These are phyloP conservation scores for Lachnellula cervina DNA, from an alignment of 2,329 filamentous ascomycete genomes.

Conservation along the genomic window DNA sequence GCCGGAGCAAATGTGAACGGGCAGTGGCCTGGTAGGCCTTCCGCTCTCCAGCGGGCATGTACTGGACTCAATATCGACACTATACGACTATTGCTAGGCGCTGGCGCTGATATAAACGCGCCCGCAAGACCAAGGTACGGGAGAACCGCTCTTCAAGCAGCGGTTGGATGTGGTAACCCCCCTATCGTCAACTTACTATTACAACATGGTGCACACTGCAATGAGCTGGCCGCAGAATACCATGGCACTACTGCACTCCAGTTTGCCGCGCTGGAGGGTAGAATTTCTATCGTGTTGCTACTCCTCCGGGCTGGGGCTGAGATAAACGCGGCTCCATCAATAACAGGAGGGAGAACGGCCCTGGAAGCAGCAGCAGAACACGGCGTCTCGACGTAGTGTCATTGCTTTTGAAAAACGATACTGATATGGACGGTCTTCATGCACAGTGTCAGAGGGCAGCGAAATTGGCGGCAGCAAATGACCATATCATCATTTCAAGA, in stretches of 20 bases:
- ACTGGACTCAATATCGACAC: background rate
- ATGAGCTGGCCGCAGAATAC: conserved; percentile 4
- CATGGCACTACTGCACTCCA: conserved; percentile 13
- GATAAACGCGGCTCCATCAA: conserved; percentile 6
- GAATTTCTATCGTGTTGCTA: background rate
- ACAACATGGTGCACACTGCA: conserved; percentile 11
- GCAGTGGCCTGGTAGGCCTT: background rate
- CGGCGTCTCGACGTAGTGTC: conserved; percentile 9
- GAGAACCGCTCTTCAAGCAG: conserved; percentile 15
- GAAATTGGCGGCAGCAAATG: conserved; percentile 8
- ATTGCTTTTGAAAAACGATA: conserved; percentile 17
- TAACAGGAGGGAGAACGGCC: conserved; percentile 9
- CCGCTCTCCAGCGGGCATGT: conserved; percentile 7
- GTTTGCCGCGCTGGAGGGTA: conserved; percentile 1
- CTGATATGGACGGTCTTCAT: conserved; percentile 5
- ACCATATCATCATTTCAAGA: conserved; percentile 5
- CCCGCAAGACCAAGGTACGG: conserved; percentile 1
- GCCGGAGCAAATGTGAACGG: conserved; percentile 3
- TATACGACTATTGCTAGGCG: conserved; percentile 6
- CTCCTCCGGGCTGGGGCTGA: conserved; percentile 6
- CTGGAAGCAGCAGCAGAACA: conserved; percentile 13
- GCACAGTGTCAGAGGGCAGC: conserved; percentile 10
- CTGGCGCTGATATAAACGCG: conserved; percentile 11
- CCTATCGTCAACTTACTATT: conserved; percentile 11
- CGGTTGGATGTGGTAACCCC: background rate